A percentile compares a stretch with the other conserved stretches of the same genome.
Conservation (phyloP, 352 stramenopile genomes). For the Globisporangium takayamanum region DNA sequence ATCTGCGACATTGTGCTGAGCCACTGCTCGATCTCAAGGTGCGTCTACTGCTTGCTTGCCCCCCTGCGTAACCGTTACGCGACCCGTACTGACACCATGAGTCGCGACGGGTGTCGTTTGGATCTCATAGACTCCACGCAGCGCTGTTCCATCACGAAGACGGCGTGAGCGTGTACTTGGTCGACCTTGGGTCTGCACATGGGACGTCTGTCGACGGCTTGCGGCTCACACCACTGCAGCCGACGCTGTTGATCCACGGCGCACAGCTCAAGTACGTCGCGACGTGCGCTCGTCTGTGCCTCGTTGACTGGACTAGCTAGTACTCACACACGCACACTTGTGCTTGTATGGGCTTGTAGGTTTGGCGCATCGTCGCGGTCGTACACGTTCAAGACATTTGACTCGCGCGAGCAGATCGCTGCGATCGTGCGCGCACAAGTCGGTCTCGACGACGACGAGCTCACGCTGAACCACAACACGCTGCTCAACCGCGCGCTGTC, state of each 20-base stretch:
- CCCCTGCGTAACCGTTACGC: neutral
- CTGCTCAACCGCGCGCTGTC: slow-evolving; percentile 74
- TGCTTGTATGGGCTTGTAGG: slow-evolving; percentile 8
- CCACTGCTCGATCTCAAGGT: slow-evolving; percentile 77
- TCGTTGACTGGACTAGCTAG: neutral
- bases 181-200: slow-evolving; percentile 75
- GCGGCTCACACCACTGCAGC: slow-evolving; percentile 47
- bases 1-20: slow-evolving; percentile 78
- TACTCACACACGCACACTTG: neutral
- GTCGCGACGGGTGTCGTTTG: neutral
- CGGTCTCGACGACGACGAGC: slow-evolving; percentile 48
- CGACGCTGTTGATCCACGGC: slow-evolving; percentile 62
- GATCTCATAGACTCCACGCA: slow-evolving; percentile 44
- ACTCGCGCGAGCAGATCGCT: slow-evolving; percentile 68
- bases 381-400: slow-evolving; percentile 81
- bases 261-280: slow-evolving; percentile 37
- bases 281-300: neutral
- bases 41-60: neutral
- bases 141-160: slow-evolving; percentile 70
- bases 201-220: slow-evolving; percentile 71
- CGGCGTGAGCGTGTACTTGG: slow-evolving; percentile 55
- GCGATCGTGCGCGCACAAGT: slow-evolving; percentile 45
- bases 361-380: slow-evolving; percentile 75
- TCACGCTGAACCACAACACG: slow-evolving; percentile 71
- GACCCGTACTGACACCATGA: neutral